Conservation (phyloP, 129 eudicot species). For the Flaveria brownii region DNA sequence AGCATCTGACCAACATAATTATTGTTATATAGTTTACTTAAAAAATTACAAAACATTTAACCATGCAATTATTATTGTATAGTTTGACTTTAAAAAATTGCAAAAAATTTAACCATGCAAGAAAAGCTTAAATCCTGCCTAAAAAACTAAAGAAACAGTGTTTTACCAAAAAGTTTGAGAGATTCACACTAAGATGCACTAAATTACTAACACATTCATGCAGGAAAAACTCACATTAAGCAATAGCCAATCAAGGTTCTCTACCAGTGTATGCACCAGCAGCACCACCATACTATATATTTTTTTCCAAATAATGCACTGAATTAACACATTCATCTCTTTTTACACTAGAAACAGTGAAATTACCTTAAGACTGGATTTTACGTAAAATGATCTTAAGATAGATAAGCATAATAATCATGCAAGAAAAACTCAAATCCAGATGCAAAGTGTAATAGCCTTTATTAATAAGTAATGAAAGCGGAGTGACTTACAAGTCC, state of each 20-base stretch:
- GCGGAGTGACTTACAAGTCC: constrained; percentile 67
- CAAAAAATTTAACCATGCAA: not conserved
- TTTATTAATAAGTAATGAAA: constrained; percentile 13
- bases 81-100: not conserved
- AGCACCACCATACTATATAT: too few species aligned
- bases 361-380: not conserved
- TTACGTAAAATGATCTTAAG: not conserved
- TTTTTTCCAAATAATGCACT: not conserved
- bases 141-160: not conserved
- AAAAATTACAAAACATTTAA: too few species aligned
- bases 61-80: not conserved
- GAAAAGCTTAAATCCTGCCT: not conserved
- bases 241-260: not conserved
- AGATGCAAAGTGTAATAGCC: constrained; percentile 12
- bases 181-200: not conserved
- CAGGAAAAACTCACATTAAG: not conserved
- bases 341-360: not conserved
- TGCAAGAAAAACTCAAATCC: constrained; percentile 12
- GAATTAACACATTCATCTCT: not conserved
- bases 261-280: not conserved
- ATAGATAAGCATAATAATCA: not conserved
- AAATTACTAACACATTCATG: not conserved
- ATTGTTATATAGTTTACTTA: not conserved
- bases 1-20: not conserved
- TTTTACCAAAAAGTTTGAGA: not conserved